A percentile compares a stretch with the other conserved stretches of the same genome.
phyloP scores from a whole-genome alignment of 2,329 filamentous ascomycete genomes.

The Sordariomycetes sp. region DNA sequence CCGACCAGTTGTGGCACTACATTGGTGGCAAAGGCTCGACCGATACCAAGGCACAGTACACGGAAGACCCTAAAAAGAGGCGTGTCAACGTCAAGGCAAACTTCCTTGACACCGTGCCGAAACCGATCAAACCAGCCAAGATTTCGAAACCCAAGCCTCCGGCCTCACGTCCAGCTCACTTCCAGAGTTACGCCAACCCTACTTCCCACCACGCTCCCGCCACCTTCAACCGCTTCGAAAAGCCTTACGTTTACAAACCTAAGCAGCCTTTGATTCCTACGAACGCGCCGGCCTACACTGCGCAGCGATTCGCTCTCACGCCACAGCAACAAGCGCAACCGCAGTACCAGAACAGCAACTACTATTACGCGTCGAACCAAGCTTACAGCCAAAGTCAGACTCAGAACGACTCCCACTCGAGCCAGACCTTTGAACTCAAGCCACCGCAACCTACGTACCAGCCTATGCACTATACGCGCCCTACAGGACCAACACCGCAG shows the following conservation, averaged over 20 bases:
- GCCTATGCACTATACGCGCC: too few species aligned
- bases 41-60: conserved; percentile 85
- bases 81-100: conserved; percentile 60
- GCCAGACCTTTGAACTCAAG: conserved; percentile 14
- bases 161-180: not conserved
- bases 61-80: conserved; percentile 57
- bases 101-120: conserved; percentile 61
- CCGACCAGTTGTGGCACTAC: conserved; percentile 81
- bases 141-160: too few species aligned
- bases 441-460: too few species aligned
- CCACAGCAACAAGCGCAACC: not conserved
- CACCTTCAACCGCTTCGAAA: conserved; percentile 21
- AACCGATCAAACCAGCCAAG: conserved; percentile 31
- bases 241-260: conserved; percentile 46
- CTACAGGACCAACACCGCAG: too few species aligned
- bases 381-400: not conserved
- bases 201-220: conserved; percentile 2
- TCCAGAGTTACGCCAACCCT: conserved; percentile 5
- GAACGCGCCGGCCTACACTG: conserved; percentile 2
- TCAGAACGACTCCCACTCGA: conserved; percentile 6
- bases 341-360: conserved; percentile 10
- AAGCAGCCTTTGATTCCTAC: conserved; percentile 15
- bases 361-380: conserved; percentile 5
- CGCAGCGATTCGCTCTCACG: conserved; percentile 9
- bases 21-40: conserved; percentile 79